Conservation (phyloP, 306 rosid genomes). For the Cicer bijugum region DNA sequence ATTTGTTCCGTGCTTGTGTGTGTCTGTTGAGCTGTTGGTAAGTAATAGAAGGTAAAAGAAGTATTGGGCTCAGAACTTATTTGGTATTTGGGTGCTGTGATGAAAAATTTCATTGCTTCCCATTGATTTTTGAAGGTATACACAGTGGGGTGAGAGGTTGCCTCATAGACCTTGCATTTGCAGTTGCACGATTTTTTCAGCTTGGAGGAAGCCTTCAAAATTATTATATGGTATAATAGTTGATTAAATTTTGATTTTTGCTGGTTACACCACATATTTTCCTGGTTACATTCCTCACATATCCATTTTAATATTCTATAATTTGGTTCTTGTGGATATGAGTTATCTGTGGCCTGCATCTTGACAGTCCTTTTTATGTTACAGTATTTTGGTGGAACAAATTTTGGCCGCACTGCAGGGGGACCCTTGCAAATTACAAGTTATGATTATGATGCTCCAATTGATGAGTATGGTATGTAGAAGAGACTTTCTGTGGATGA, state of each 20-base stretch:
- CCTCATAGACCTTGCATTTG: slow-evolving; percentile 97
- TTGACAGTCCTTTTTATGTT: slow-evolving; percentile 51
- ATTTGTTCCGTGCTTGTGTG: slow-evolving; percentile 22
- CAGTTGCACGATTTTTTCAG: slow-evolving; percentile 93
- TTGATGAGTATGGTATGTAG: slow-evolving; percentile 88
- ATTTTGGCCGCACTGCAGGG: slow-evolving; percentile 95
- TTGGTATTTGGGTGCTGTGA: slow-evolving; percentile 2
- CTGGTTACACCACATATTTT: no score
- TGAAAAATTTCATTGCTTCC: slow-evolving; percentile 37
- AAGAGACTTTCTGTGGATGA: slow-evolving; percentile 17
- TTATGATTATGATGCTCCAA: slow-evolving; percentile 98
- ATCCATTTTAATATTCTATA: not conserved
- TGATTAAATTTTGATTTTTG: not conserved
- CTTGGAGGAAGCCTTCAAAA: slow-evolving; percentile 97
- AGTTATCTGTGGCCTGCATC: slow-evolving; percentile 37
- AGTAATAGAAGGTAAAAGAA: slow-evolving; percentile 28
- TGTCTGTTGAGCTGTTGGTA: slow-evolving; percentile 26
- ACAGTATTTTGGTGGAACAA: slow-evolving; percentile 97
- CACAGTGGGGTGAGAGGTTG: slow-evolving; percentile 84
- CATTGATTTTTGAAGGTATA: slow-evolving; percentile 65
- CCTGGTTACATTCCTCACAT: no score
- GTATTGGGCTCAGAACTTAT: slow-evolving; percentile 19
- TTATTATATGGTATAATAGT: slow-evolving; percentile 81
- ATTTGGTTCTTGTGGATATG: slow-evolving; percentile 30
- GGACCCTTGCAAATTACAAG: slow-evolving; percentile 95